These are phyloP conservation scores for Aspergillus phoenicis DNA, from an alignment of 2,329 filamentous ascomycete genomes.

Conservation along the genomic window DNA sequence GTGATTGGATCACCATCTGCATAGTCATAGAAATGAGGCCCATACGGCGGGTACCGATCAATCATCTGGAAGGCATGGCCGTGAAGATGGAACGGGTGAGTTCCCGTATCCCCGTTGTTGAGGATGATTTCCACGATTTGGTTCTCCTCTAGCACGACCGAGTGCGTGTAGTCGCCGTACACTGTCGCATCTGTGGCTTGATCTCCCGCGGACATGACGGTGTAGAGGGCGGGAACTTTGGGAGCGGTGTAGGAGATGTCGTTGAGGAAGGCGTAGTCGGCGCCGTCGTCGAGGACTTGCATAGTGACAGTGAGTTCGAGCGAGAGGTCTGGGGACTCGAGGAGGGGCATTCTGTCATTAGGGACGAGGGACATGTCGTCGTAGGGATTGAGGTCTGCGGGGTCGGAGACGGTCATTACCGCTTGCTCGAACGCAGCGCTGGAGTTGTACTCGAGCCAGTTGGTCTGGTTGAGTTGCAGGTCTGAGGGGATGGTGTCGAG, in stretches of 20 bases:
- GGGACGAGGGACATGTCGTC: conserved; percentile 76
- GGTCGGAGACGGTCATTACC: conserved; percentile 26
- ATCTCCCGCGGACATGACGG: conserved; percentile 29
- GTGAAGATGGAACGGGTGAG: conserved; percentile 57
- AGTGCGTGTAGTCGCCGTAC: conserved; percentile 67
- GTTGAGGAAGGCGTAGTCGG: conserved; percentile 41
- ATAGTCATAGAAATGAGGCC: conserved; percentile 58
- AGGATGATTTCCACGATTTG: conserved; percentile 48
- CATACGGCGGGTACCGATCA: conserved; percentile 58
- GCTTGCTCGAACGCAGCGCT: conserved; percentile 46
- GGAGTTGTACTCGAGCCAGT: conserved; percentile 66
- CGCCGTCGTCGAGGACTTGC: conserved; percentile 43
- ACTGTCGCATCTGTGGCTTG: conserved; percentile 59
- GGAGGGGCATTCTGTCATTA: conserved; percentile 63
- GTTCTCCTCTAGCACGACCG: conserved; percentile 44
- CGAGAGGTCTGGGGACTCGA: conserved; percentile 58
- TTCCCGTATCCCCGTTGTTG: conserved; percentile 46
- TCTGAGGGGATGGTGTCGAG: conserved; percentile 40
- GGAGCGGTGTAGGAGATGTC: conserved; percentile 30
- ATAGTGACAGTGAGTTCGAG: conserved; percentile 75
- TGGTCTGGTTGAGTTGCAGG: conserved; percentile 47
- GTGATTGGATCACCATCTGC: conserved; percentile 36
- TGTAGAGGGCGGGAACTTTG: conserved; percentile 31
- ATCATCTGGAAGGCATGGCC: conserved; percentile 69
- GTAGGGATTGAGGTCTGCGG: conserved; percentile 62